Evolutionary conservation across 441 rosid species (phyloP).

Genomic region (Corymbia citriodora): DNA sequence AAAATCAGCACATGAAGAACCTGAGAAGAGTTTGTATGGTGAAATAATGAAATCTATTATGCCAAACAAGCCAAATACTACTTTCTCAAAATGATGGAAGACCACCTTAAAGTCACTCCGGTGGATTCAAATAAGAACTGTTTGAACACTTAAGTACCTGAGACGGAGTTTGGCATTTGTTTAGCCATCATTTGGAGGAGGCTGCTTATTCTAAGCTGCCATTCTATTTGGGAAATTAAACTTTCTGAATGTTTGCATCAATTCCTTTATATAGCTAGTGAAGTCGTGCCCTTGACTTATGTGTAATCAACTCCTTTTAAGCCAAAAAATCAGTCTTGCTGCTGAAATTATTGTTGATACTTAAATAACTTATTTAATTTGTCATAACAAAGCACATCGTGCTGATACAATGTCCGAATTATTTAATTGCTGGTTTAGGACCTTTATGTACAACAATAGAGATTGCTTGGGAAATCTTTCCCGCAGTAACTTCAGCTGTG

Average conservation of each 20-base stretch:
- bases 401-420: background rate
- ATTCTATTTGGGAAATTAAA: background rate
- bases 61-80: background rate
- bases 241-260: background rate
- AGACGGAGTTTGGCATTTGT: background rate
- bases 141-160: background rate
- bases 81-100: background rate
- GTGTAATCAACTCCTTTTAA: background rate
- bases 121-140: background rate
- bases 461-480: background rate
- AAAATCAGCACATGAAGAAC: background rate
- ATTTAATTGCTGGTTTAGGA: background rate
- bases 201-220: background rate
- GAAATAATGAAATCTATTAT: background rate
- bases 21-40: background rate
- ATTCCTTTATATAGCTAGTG: background rate
- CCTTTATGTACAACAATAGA: background rate
- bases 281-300: background rate
- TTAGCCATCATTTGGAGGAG: background rate
- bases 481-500: background rate
- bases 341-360: background rate
- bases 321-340: background rate
- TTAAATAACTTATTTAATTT: background rate
- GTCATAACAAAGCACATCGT: background rate
- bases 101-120: background rate